These are phyloP conservation scores for Pyrus bretschneideri DNA, from an alignment of 306 rosid species.

Conservation along the genomic window DNA sequence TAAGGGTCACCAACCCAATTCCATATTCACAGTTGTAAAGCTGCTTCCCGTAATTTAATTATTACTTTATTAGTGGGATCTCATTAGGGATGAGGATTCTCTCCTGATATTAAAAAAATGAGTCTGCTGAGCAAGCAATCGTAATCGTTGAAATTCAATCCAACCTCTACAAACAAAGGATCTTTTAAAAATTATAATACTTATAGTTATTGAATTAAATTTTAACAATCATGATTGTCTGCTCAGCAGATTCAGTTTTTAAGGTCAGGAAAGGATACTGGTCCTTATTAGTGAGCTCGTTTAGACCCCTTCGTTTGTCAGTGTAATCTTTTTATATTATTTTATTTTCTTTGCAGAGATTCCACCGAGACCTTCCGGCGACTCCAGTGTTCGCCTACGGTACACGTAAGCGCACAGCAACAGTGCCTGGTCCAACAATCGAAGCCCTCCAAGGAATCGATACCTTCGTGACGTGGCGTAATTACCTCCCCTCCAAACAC, in stretches of 20 bases:
- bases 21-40: neutral
- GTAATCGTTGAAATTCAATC: no score
- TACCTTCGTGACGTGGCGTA: conserved; percentile 61
- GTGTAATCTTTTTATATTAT: neutral
- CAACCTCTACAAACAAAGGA: no score
- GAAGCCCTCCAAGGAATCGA: conserved; percentile 45
- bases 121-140: no score
- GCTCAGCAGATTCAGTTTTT: no score
- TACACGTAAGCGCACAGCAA: conserved; percentile 25
- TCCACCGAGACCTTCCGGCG: conserved; percentile 65
- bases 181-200: no score
- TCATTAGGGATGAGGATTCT: no score
- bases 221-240: no score
- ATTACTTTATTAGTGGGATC: neutral
- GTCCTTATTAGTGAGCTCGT: no score
- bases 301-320: neutral
- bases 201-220: no score
- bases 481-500: conserved; percentile 62
- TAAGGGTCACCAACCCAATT: neutral
- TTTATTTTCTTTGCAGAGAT: conserved; percentile 41
- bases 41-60: neutral
- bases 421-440: conserved; percentile 80
- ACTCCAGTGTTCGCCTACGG: conserved; percentile 69
- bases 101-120: no score
- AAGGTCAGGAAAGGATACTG: no score